Base-by-base conservation (phyloP, 768 basidiomycete genomes). In the Termitomyces sp. region DNA sequence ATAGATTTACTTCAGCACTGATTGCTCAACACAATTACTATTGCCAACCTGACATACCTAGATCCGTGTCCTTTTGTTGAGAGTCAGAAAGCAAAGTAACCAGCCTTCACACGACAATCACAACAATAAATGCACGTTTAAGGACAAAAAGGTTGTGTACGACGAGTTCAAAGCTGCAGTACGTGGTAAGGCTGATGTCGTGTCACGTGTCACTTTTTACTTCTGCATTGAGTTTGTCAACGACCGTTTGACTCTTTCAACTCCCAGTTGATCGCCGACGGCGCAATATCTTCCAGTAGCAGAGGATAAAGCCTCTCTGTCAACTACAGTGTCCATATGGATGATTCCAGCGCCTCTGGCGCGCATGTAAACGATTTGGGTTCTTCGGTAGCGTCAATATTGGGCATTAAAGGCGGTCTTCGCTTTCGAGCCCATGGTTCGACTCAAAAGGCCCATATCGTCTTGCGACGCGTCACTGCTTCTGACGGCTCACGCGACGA, bases 381-480 rank as follows among this genome's bases (percentile, higher is more conserved):
- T 56, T 67, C 74, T 58, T 70, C 78, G 36, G 78, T 82, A 66
- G 70, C 81, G 43, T 80, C 86, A 48, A 64, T 86, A 60, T 79
- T 89, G 56, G 86, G 86, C 61, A 73, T 89, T 67, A 82, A 83
- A 70, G 82, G 82, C 43, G 68, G 74, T 52, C 74, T 89, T 66
- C 87, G 86, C 66, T 81, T 89, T 72, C 80, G 84, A 63, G 82
- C 79, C 62, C 87, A 88, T 79, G 81, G 83, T 28, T 79, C 80
- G 62, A 83, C 77, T 56, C 84, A 86, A 66, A 89, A 88, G 69
- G 79, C 88, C 30, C 88, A 89, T 71, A 78, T 86, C 63, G 74
- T 88, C 63, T 71, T 89, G 47, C 78, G 82, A 74, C 86, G 86
- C 71, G 86, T 86, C 62, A 77, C 77, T 61, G 56, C 74, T 20